Conservation (phyloP, 1,139 yeast genomes). For the Yamadazyma dendronema region DNA sequence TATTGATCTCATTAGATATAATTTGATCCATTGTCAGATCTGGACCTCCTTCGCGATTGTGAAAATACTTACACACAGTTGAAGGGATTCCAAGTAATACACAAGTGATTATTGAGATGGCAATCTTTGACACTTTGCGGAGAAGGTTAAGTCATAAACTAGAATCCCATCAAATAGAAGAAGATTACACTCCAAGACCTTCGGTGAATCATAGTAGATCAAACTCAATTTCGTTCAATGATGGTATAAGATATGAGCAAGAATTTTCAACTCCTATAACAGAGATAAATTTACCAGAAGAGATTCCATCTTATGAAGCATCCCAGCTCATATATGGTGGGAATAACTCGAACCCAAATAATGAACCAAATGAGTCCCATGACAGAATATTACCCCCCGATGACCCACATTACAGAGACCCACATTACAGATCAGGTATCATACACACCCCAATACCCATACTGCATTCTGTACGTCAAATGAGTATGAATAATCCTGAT, state of each 20-base stretch:
- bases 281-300: slow-evolving; percentile 35
- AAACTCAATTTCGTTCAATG: slow-evolving; percentile 12
- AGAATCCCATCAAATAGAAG: slow-evolving; percentile 37
- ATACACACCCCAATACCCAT: not conserved
- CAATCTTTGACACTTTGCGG: slow-evolving; percentile 25
- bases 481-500: not conserved
- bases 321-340: slow-evolving; percentile 37
- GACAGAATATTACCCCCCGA: not conserved
- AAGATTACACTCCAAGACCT: slow-evolving; percentile 28
- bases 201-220: slow-evolving; percentile 12
- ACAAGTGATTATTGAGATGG: not conserved
- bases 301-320: slow-evolving; percentile 46
- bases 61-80: too few relatives aligned
- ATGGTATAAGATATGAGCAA: slow-evolving; percentile 6
- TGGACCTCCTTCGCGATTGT: too few relatives aligned
- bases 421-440: not conserved
- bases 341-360: slow-evolving; percentile 1
- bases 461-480: not conserved
- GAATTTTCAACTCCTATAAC: slow-evolving; percentile 6
- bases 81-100: too few relatives aligned
- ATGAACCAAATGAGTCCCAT: not conserved
- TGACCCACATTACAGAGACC: not conserved
- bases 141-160: slow-evolving; percentile 28
- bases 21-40: too few relatives aligned
- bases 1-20: not conserved